Conservation (phyloP, 306 rosid genomes). For the Cajanus cajan region DNA sequence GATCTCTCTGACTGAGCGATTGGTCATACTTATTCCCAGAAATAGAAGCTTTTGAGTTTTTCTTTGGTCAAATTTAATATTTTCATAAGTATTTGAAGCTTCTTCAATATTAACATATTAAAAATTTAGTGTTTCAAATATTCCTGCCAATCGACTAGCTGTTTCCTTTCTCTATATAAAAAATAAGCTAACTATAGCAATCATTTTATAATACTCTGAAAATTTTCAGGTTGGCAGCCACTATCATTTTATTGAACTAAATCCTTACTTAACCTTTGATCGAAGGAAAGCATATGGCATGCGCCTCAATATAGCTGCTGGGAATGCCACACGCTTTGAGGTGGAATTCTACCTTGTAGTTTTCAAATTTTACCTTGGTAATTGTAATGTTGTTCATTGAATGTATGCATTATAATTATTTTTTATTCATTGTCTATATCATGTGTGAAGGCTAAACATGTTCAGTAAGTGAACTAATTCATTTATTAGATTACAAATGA, state of each 20-base stretch:
- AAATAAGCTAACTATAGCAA: neutral
- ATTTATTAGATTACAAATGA: slow-evolving; percentile 16
- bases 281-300: slow-evolving; percentile 77
- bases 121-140: neutral
- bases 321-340: slow-evolving; percentile 91
- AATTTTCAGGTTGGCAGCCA: slow-evolving; percentile 92
- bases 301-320: slow-evolving; percentile 88
- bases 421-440: neutral
- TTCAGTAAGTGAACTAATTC: neutral
- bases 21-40: neutral
- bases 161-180: neutral
- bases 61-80: neutral
- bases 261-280: slow-evolving; percentile 77
- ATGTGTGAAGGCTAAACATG: neutral
- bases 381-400: neutral
- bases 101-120: slow-evolving; percentile 8
- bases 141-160: slow-evolving; percentile 6
- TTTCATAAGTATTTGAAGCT: neutral
- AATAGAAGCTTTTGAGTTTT: slow-evolving; percentile 5
- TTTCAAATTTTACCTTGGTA: slow-evolving; percentile 13
- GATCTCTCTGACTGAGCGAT: neutral
- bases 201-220: slow-evolving; percentile 17
- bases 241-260: slow-evolving; percentile 89
- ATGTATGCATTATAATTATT: neutral
- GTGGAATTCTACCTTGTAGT: slow-evolving; percentile 38